Conservation (phyloP, 768 basidiomycete species). For the Collybia mongolica region DNA sequence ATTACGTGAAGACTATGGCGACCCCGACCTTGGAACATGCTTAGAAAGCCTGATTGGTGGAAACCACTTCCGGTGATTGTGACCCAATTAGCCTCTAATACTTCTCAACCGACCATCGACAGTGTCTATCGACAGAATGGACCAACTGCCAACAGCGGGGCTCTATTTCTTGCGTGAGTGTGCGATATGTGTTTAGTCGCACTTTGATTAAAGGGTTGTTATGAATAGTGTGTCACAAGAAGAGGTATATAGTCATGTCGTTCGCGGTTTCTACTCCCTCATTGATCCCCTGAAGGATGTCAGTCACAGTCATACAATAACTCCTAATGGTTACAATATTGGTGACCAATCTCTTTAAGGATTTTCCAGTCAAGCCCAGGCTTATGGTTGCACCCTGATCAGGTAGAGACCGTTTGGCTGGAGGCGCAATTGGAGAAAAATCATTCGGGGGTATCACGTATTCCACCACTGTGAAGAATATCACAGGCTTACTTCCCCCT, state of each 20-base stretch:
- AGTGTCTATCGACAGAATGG: slow-evolving; percentile 65
- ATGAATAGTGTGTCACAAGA: slow-evolving; percentile 31
- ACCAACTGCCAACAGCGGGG: slow-evolving; percentile 38
- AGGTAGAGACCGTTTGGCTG: slow-evolving; percentile 28
- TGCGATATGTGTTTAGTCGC: background rate
- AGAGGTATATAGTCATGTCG: slow-evolving; percentile 20
- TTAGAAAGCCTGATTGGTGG: slow-evolving; percentile 77
- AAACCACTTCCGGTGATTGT: slow-evolving; percentile 71
- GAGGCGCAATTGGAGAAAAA: slow-evolving; percentile 27
- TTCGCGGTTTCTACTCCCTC: background rate
- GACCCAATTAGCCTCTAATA: slow-evolving; percentile 31
- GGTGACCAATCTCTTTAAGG: slow-evolving; percentile 15
- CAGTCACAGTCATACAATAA: slow-evolving; percentile 27
- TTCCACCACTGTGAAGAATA: slow-evolving; percentile 37
- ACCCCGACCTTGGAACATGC: slow-evolving; percentile 66
- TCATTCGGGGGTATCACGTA: slow-evolving; percentile 46
- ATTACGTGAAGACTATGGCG: slow-evolving; percentile 74
- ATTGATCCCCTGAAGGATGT: slow-evolving; percentile 17
- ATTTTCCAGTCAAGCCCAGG: background rate
- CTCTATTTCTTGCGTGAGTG: slow-evolving; percentile 51
- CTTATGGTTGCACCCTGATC: background rate
- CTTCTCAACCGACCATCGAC: background rate
- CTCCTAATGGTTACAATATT: slow-evolving; percentile 31
- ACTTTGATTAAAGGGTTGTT: background rate
- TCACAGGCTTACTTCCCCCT: slow-evolving; percentile 53